Base-by-base conservation (phyloP, 2,329 filamentous ascomycete species). In the Diplodia sapinea region DNA sequence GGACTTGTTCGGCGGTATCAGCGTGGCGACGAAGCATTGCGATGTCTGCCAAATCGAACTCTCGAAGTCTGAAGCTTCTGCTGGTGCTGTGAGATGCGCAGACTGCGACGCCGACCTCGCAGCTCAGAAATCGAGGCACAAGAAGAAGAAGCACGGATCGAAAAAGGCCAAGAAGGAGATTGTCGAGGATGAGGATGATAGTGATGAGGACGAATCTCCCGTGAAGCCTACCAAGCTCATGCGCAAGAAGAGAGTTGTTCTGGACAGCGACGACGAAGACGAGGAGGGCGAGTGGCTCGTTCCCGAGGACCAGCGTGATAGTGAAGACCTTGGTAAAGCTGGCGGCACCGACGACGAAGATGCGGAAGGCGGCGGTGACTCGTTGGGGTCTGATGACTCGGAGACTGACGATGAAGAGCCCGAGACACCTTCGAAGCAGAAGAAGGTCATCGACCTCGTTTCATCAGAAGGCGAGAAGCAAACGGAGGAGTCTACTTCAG, bases 341-440 rank as follows among this genome's bases (percentile, higher is more conserved):
- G 93, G 92, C n/a, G 92, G 91, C 4, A 87, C 88, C n/a, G 91
- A 93, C 64, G 92, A 96, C 70, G 93, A 96, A 77, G 88, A 97
- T 75, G 92, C 91, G 2, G 94, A 96, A 75, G 93, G 93, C 1
- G 92, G 90, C 3, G 94, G 93, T 26, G 91, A 96, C 67, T 92
- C 88, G 76, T 83, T 97, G 61, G 86, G 86, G 47, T 88, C 89
- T 0, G 91, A 95, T 73, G 83, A 87, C 72, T 91, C 89, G 49
- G 84, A 86, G 3, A 86, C 85, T 8, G 87, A 86, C 31, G 82
- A 83, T 56, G 79, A 79, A 84, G 71, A 36, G 69, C 55, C 54
- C 2, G 69, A 70, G 49, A 70, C 69, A 57, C 72, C 68, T 74
- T 72, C 69, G 74, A 75, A 78, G 59, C 72, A 78, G 63, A 73